Evolutionary conservation across 2,329 filamentous ascomycete species (phyloP).

Genomic region (Pseudonectria buxi): DNA sequence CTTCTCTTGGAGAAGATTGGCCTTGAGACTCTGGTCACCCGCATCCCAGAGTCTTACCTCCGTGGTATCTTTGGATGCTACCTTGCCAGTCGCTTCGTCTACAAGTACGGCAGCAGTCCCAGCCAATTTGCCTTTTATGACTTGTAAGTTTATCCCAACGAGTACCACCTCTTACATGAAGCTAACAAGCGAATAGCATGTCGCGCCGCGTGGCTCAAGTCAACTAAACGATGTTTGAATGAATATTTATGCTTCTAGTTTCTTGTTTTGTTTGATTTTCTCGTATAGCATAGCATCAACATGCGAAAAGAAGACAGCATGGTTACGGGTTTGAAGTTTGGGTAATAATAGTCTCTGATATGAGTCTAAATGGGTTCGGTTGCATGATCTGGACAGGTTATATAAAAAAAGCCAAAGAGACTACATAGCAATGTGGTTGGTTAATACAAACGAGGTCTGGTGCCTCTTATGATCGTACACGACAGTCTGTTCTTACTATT

Average conservation of each 20-base stretch:
- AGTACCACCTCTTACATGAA: conserved; percentile 1
- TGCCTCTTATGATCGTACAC: too few relatives aligned
- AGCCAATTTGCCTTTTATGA: conserved; percentile 98
- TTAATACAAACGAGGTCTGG: too few relatives aligned
- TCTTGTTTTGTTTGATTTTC: background rate
- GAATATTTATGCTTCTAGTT: too few relatives aligned
- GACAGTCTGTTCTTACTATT: too few relatives aligned
- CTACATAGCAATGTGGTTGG: too few relatives aligned
- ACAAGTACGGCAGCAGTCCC: conserved; percentile 85
- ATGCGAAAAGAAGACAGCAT: too few relatives aligned
- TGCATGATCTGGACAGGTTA: too few relatives aligned
- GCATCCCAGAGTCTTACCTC: conserved; percentile 88
- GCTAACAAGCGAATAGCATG: conserved; percentile 47
- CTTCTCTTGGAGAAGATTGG: conserved; percentile 85
- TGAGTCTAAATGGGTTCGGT: too few relatives aligned
- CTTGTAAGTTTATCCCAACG: conserved; percentile 59
- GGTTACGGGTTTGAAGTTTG: too few relatives aligned
- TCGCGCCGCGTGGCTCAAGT: conserved; percentile 55
- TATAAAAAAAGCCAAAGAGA: too few relatives aligned
- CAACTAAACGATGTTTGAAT: background rate
- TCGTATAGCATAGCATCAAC: too few relatives aligned
- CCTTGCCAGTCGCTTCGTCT: conserved; percentile 91
- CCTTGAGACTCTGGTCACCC: conserved; percentile 74
- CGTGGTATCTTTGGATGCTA: conserved; percentile 94
- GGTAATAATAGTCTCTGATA: too few relatives aligned